Percentiles rank a stretch among this genome's conserved stretches.
phyloP scores from a whole-genome alignment of 148 eudicot species.

The Heliamphora exappendiculata region DNA sequence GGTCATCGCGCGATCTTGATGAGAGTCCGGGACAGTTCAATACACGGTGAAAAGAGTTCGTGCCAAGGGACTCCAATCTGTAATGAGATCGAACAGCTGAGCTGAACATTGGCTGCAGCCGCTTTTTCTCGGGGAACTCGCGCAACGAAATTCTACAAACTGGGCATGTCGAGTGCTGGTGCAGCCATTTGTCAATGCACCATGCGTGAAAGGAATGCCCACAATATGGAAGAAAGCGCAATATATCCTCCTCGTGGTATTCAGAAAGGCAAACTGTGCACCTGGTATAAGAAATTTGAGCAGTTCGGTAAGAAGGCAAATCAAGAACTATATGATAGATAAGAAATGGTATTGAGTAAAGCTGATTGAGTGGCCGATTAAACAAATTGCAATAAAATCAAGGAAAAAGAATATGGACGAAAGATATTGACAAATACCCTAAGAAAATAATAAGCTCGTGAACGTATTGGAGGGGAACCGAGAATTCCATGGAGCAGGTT shows the following conservation, averaged over 20 bases:
- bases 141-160: constrained; percentile 81
- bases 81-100: constrained; percentile 43
- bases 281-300: constrained; percentile 27
- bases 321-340: constrained; percentile 1
- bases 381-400: neutral
- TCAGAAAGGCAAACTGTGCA: constrained; percentile 80
- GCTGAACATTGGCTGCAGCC: constrained; percentile 70
- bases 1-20: constrained; percentile 27
- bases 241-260: constrained; percentile 55
- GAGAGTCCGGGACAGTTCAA: constrained; percentile 19
- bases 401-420: neutral
- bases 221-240: constrained; percentile 73
- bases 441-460: no score
- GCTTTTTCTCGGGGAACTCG: constrained; percentile 53
- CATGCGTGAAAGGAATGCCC: constrained; percentile 70
- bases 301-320: neutral
- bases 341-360: neutral
- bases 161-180: constrained; percentile 84
- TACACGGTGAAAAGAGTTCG: constrained; percentile 30
- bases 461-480: no score
- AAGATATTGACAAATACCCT: no score
- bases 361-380: no score
- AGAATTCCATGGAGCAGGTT: no score
- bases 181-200: constrained; percentile 85
- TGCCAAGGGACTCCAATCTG: constrained; percentile 18